These are phyloP conservation scores for Glarea lozoyensis DNA, from an alignment of 495 filamentous ascomycete species.

Conservation along the genomic window DNA sequence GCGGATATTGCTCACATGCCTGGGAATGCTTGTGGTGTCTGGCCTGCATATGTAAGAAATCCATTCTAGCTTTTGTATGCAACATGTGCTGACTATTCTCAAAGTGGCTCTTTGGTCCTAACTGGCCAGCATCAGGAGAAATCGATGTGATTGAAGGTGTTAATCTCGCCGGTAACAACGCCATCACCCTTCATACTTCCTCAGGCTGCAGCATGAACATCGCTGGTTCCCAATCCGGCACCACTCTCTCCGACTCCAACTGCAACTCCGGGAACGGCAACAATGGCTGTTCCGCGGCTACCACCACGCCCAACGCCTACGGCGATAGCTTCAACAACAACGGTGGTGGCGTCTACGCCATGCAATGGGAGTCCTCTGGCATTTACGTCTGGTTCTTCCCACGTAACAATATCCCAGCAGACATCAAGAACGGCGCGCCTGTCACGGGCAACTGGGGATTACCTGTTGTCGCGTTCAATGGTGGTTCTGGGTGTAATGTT, in stretches of 20 bases:
- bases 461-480: conserved; percentile 59
- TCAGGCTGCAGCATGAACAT: conserved; percentile 43
- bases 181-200: conserved; percentile 68
- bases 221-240: conserved; percentile 40
- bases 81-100: too few species aligned
- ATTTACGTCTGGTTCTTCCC: conserved; percentile 49
- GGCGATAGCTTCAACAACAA: conserved; percentile 64
- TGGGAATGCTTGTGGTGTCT: conserved; percentile 30
- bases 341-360: conserved; percentile 71
- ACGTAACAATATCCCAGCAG: conserved; percentile 32
- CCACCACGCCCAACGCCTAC: conserved; percentile 41
- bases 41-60: conserved; percentile 18
- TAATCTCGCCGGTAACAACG: conserved; percentile 54
- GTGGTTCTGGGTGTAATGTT: conserved; percentile 49
- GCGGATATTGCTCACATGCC: conserved; percentile 75
- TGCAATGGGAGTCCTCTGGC: conserved; percentile 58
- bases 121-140: conserved; percentile 76
- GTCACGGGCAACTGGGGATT: conserved; percentile 47
- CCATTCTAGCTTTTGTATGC: too few species aligned
- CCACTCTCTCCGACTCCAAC: conserved; percentile 35
- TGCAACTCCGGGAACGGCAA: conserved; percentile 48
- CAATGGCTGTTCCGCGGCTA: conserved; percentile 40
- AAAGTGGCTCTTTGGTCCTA: conserved; percentile 52
- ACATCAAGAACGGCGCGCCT: conserved; percentile 43
- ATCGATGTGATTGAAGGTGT: conserved; percentile 91